Base-by-base conservation (phyloP, 495 filamentous ascomycete genomes). In the Neurospora sp. region DNA sequence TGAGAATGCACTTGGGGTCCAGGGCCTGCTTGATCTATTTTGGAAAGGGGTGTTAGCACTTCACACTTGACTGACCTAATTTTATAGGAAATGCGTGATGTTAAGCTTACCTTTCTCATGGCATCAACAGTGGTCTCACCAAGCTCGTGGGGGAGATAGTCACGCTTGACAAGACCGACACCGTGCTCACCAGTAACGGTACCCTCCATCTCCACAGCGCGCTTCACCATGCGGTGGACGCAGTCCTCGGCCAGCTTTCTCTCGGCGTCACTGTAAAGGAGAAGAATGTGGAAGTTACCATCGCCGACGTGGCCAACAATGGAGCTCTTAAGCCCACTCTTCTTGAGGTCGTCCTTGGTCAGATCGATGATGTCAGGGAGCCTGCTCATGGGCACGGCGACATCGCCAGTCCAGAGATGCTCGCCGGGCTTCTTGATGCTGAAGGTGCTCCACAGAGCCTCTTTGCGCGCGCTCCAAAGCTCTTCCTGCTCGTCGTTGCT, bases 391-490 rank as follows among this genome's bases (percentile, higher is more conserved):
- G 92, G 92, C 37, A 95, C 92, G 1, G 92, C 92, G 2, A 95
- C 92, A 73, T 95, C 92, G 4, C 91, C 93, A 3, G 92, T 94
- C 92, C 93, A 95, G 9, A 94, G 89, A 72, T 87, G 89, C 75
- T 93, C 89, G 22, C 82, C 85, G 9, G 88, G 85, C 74, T 84
- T 81, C 45, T 84, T 79, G 31, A 84, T 81, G 12, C 89, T 85
- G 86, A 92, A 89, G 53, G 90, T 87, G 69, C 82, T 85, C 93
- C 93, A 97, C 14, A 97, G 82, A 0, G 92, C 91, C 81, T 96
- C 91, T 77, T 97, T 98, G 27, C 94, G 84, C 40, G 94, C 94
- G 65, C 87, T 90, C 94, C 94, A 98, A 59, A 98, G 84, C 75
- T 94, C 92, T 22, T 87, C 83, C 74, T 88, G 88, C 83, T 98